These are phyloP conservation scores for Pascua guehoae DNA, from an alignment of 1,284 basidiomycete genomes.

Conservation along the genomic window DNA sequence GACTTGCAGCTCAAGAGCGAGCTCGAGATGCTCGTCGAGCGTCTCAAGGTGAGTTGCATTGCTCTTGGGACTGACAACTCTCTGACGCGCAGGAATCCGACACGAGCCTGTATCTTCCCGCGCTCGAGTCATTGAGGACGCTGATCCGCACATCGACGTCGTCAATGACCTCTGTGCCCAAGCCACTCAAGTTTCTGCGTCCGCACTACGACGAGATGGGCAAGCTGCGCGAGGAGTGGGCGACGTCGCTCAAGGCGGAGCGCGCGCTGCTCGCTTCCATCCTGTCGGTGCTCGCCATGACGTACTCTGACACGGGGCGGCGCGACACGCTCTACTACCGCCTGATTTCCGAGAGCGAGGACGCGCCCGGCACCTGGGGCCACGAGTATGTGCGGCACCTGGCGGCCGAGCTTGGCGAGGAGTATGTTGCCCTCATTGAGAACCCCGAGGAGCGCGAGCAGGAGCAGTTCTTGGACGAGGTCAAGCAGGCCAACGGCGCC, in stretches of 20 bases:
- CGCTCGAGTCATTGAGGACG: conserved; percentile 88
- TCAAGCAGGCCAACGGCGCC: conserved; percentile 31
- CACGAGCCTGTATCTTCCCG: conserved; percentile 77
- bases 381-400: conserved; percentile 99
- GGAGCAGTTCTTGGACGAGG: no score
- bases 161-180: conserved; percentile 99
- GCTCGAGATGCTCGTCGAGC: conserved; percentile 95
- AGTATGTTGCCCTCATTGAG: conserved; percentile 58
- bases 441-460: conserved; percentile 38
- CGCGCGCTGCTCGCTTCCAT: conserved; percentile 97
- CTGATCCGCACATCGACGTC: conserved; percentile 95
- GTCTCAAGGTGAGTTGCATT: conserved; percentile 66
- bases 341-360: conserved; percentile 72
- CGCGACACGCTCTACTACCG: conserved; percentile 93
- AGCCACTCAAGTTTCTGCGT: conserved; percentile 96
- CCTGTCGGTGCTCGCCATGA: conserved; percentile 99
- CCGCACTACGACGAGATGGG: conserved; percentile 91
- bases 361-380: conserved; percentile 94
- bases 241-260: conserved; percentile 60
- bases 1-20: conserved; percentile 91
- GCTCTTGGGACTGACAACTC: neutral
- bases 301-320: conserved; percentile 92
- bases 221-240: conserved; percentile 74
- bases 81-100: conserved; percentile 69
- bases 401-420: conserved; percentile 93